Evolutionary conservation across 2,329 filamentous ascomycete genomes (phyloP), one percentile per base, ranked within the genome.

Genomic region (Pseudogymnoascus sp.): DNA sequence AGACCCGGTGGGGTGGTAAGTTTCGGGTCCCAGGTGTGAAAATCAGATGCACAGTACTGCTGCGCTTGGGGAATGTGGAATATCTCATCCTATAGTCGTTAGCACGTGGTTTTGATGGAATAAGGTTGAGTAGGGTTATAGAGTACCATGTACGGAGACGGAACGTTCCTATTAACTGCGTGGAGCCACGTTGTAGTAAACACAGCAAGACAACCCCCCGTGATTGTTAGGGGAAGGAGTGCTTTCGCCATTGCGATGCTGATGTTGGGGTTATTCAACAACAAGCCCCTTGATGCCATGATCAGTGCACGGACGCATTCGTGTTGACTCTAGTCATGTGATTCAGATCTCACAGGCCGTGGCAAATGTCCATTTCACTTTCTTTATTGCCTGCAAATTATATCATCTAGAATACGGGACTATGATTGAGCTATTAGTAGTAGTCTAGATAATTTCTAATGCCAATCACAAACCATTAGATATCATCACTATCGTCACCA

Each of bases 1-100:
- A 99, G 78, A 35, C 92, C 94, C 0, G 94, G 93, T 0, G 94
- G 94, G 1, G 94, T 99, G 0, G 94, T 99, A 72, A 99, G 94
- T 74, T 97, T 99, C 64, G 93, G 88, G 74, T 99, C 92, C 94
- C 94, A 99, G 62, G 90, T 81, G 11, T 74, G 72, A 77, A 88
- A 96, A 61, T 82, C 82, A 10, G 88, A 87, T 41, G 82, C 74
- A 74, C 92, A 97, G 74, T 96, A 99, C 31, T 83, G 85, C 70
- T 96, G 91, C 0, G 92, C 92, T 75, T 99, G 94, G 0, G 91
- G 90, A 21, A 97, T 87, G 73, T 99, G 91, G 66, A 94, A 95
- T 31, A 91, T 79, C 72, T 95, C 91, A 72, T 95, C 91, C 90
- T 93, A 21, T 14, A 29, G 33, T 29, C 21, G 19, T 65, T 60